Conservation (phyloP, 192 early-diverging fungal genomes). For the Chytriomyces sp. region DNA sequence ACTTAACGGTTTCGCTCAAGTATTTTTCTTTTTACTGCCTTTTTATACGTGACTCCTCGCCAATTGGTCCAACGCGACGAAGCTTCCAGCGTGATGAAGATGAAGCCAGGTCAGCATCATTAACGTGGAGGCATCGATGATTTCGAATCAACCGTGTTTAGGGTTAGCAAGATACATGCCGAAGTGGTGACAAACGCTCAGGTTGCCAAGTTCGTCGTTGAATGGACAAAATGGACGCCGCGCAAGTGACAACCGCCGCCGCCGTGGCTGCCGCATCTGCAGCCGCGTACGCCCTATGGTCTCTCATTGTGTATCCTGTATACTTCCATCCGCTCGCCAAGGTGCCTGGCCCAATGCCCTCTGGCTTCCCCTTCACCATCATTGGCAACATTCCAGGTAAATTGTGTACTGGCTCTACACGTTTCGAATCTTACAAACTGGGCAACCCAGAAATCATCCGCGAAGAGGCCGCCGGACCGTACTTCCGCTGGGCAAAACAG, state of each 20-base stretch:
- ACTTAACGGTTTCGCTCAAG: too few relatives aligned
- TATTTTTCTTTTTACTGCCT: too few relatives aligned
- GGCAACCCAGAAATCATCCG: constrained; percentile 1
- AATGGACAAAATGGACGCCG: background rate
- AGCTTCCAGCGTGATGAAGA: too few relatives aligned
- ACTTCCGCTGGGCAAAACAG: background rate
- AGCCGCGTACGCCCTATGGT: background rate
- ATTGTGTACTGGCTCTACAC: background rate
- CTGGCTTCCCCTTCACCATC: background rate
- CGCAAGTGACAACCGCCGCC: background rate
- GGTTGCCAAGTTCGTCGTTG: too few relatives aligned
- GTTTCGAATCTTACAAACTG: background rate
- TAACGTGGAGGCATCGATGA: background rate
- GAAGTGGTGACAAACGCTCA: too few relatives aligned
- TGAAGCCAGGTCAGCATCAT: too few relatives aligned
- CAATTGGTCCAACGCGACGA: too few relatives aligned
- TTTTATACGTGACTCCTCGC: too few relatives aligned
- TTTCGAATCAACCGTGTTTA: background rate
- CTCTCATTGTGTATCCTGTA: background rate
- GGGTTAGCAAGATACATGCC: too few relatives aligned
- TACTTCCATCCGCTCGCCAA: background rate
- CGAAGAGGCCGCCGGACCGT: constrained; percentile 8
- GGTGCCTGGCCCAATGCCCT: constrained; percentile 13
- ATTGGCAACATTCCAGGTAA: constrained; percentile 13
- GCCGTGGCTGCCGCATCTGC: background rate